Base-by-base conservation (phyloP, 805 yeast genomes). In the Yarrowia divulgata region DNA sequence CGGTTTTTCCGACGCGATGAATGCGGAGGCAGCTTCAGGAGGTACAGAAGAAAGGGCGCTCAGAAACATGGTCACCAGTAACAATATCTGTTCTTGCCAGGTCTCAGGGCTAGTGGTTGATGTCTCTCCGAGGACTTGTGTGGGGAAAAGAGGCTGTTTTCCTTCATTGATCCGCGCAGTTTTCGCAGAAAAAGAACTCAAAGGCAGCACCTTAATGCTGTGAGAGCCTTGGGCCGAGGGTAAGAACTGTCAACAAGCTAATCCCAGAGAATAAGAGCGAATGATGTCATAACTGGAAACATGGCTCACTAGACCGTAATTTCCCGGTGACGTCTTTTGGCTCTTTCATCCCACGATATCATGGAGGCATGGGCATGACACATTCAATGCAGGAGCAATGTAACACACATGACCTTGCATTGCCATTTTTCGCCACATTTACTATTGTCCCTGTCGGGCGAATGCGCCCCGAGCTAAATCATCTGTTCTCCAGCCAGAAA, bases 321-420 rank as follows among this genome's bases (percentile, higher is more conserved):
- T 23, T 23, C 29, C 29, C 29, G 29, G 29, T 4, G 29, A 23
- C 29, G 29, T 23, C 29, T 23, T 23, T 23, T 23, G 29, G 29
- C 2, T 4, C 18, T 40, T 1, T n/a, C 8, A 10, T 12, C 23
- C 23, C 18, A 16, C 46, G 5, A 23, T 46, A 34, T 6, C 34
- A 6, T 19, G 34, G 14, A 14, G 34, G 13, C 14, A 10, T 40
- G n/a, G 8, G 19, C 6, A 0, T 4, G 23, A 12, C 32, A 19
- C 3, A 16, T 14, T 2, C 16, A 12, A 52, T 39, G 60, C 60
- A 54, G 60, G 60, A 54, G 60, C 60, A 54, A 54, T 39, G 45
- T 54, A 37, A 54, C 43, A 43, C 58, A 37, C 60, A 54, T 35
- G 58, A 52, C 19, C 19, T 52, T 18, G 60, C 60, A 19, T 19